Conservation (phyloP, 441 rosid species). For the Gossypium davidsonii region DNA sequence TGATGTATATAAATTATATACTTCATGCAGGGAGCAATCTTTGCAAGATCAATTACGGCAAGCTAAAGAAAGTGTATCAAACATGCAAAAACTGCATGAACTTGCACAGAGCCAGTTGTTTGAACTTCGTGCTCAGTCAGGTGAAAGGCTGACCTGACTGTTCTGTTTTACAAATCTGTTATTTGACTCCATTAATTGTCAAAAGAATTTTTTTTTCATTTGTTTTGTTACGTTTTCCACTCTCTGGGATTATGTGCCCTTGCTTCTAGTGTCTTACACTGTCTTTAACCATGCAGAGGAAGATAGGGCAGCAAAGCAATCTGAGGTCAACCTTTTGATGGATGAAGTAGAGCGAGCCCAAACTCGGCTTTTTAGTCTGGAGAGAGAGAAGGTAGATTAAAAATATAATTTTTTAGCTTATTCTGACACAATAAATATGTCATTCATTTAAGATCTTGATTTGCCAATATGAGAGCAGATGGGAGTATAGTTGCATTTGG, state of each 20-base stretch:
- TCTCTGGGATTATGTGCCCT: background rate
- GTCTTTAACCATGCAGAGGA: slow-evolving; percentile 53
- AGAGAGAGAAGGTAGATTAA: slow-evolving; percentile 87
- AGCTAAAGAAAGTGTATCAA: slow-evolving; percentile 87
- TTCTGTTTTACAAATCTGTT: slow-evolving; percentile 5
- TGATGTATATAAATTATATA: slow-evolving; percentile 6
- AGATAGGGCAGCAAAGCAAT: slow-evolving; percentile 89
- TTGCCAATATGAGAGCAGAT: background rate
- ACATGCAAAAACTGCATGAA: slow-evolving; percentile 92
- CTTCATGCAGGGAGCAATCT: slow-evolving; percentile 63
- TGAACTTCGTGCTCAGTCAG: slow-evolving; percentile 92
- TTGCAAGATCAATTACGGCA: slow-evolving; percentile 97
- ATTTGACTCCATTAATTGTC: background rate
- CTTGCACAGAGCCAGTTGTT: slow-evolving; percentile 94
- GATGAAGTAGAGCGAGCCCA: slow-evolving; percentile 99
- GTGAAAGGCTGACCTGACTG: slow-evolving; percentile 32
- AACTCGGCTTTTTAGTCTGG: slow-evolving; percentile 88
- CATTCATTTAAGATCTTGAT: slow-evolving; percentile 2
- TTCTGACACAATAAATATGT: background rate
- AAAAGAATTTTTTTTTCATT: background rate
- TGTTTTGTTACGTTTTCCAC: background rate
- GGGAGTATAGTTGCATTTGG: background rate
- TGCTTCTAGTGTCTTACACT: slow-evolving; percentile 6
- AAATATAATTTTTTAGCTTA: background rate
- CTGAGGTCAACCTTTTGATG: slow-evolving; percentile 90